Base-by-base conservation (phyloP, 345 rosid species). In the Abelmoschus esculentus region DNA sequence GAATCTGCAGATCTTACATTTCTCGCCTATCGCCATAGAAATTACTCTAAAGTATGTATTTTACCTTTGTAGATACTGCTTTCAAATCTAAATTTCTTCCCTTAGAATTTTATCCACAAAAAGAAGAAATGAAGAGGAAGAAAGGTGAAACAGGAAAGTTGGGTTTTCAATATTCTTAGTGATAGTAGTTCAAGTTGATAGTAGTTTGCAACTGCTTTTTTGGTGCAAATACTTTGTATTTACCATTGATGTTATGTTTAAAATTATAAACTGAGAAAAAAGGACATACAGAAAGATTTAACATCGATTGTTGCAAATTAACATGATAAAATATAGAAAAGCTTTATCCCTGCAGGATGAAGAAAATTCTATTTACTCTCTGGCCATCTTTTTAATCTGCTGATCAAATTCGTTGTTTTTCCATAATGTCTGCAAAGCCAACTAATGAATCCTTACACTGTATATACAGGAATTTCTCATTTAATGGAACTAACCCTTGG, bases 1-100 rank as follows among this genome's bases (percentile, higher is more conserved):
- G 99, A 95, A 83, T 95, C 96, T 15, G 96, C 98, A 71, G 99
- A 95, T 80, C 97, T 95, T 66, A 91, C 99, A 19, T 91, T 84
- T 81, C 96, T 95, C 66, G 98, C 98, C 13, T 95, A 95, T 79
- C 96, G 98, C 72, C 96, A 95, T 67, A 84, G 97, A 85, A 95
- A 90, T 82, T 95, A 91, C 82, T 88, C 98, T 59, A 95, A 95
- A 77, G 99, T 90, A 86, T 76, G 86, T 58, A 53, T 49, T 40
- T 40, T 74, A 4, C 50, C 42, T 50, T 73, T 34, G 17, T 46
- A 15, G 66, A 6, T 66, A 28, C 52, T 44, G 31, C 32, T 66
- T 56, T 70, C 36, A 9, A 5, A n/a, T n/a, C 54, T 42, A 15
- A 42, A 57, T 28, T 44, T 12, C 6, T 18, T 19, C n/a, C 36